Evolutionary conservation across 768 basidiomycete genomes (phyloP).

Genomic region (Lactarius quietus): DNA sequence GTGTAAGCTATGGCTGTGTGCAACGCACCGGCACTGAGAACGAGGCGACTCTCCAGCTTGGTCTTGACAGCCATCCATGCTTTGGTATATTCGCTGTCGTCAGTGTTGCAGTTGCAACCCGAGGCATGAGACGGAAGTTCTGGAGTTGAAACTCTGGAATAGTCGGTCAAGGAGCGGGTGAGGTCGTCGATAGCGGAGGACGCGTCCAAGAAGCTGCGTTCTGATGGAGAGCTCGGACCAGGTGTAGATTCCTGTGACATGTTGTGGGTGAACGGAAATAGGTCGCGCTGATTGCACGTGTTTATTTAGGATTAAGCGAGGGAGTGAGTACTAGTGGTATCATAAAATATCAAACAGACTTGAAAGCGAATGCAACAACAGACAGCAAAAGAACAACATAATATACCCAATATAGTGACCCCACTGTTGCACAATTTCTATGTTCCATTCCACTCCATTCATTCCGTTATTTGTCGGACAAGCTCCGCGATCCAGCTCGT

Average conservation of each 20-base stretch:
- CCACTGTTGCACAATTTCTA: constrained; percentile 1
- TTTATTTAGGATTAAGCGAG: constrained; percentile 17
- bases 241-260: constrained; percentile 13
- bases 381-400: constrained; percentile 12
- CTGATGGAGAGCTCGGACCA: constrained; percentile 31
- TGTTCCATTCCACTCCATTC: constrained; percentile 16
- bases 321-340: constrained; percentile 17
- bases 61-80: constrained; percentile 63
- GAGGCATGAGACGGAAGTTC: constrained; percentile 48
- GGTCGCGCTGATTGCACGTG: constrained; percentile 3
- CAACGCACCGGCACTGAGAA: constrained; percentile 79
- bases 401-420: constrained; percentile 3
- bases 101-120: constrained; percentile 62
- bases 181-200: constrained; percentile 70
- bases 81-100: constrained; percentile 61
- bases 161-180: constrained; percentile 65
- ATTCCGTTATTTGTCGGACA: constrained; percentile 50
- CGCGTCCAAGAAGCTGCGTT: constrained; percentile 33
- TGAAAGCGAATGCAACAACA: constrained; percentile 21
- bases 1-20: neutral
- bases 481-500: constrained; percentile 72
- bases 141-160: constrained; percentile 72
- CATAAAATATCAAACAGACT: constrained; percentile 16
- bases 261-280: neutral
- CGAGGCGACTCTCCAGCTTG: constrained; percentile 70